A percentile compares a stretch with the other conserved stretches of the same genome.
Conservation (phyloP, 495 filamentous ascomycete genomes). For the Penicillium cosmopolitanum region DNA sequence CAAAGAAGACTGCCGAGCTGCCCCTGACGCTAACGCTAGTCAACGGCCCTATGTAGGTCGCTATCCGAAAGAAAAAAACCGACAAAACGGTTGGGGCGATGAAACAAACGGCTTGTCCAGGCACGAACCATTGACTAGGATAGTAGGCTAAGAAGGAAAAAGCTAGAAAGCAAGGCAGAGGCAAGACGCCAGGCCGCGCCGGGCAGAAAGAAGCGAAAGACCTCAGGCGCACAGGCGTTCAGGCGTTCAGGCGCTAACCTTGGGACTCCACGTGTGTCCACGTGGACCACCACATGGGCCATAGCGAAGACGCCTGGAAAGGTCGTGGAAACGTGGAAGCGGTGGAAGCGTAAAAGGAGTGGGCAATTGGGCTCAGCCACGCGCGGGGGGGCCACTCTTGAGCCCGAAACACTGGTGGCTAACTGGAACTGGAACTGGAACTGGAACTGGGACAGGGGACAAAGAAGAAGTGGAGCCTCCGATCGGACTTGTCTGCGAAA, state of each 20-base stretch:
- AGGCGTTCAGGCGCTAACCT: conserved; percentile 21
- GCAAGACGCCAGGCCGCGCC: neutral
- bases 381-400: conserved; percentile 3
- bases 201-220: conserved; percentile 23
- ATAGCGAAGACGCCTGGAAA: conserved; percentile 37
- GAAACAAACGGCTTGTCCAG: conserved; percentile 9
- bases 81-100: conserved; percentile 4
- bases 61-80: neutral
- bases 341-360: conserved; percentile 8
- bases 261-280: conserved; percentile 42
- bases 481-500: neutral
- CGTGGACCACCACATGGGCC: conserved; percentile 46
- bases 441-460: conserved; percentile 1
- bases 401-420: conserved; percentile 20
- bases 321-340: conserved; percentile 27
- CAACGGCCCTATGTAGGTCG: neutral
- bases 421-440: conserved; percentile 2
- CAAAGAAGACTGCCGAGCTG: conserved; percentile 2
- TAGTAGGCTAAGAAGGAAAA: neutral
- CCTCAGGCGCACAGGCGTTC: neutral
- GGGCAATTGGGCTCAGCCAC: conserved; percentile 14
- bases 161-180: neutral
- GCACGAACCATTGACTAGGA: conserved; percentile 1
- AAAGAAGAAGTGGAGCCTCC: conserved; percentile 5
- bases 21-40: conserved; percentile 3